Percentiles rank a stretch among this genome's conserved stretches.
Evolutionary conservation across 768 basidiomycete species (phyloP).

Genomic region (Boletus coccyginus): DNA sequence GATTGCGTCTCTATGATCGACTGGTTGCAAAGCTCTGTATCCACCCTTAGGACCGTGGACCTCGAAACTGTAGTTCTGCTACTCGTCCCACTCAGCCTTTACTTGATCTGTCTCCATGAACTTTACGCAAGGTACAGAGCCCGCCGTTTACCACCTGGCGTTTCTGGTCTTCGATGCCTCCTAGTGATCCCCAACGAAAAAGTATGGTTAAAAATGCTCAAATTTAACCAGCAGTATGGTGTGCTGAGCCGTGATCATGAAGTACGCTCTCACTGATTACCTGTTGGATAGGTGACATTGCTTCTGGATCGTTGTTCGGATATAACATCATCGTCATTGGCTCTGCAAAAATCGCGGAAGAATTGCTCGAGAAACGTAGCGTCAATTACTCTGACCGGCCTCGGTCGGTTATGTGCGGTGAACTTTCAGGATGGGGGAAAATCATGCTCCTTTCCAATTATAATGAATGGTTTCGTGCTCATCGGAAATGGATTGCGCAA

Average conservation of each 20-base stretch:
- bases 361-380: slow-evolving; percentile 47
- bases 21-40: not conserved
- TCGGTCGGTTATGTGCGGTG: slow-evolving; percentile 18
- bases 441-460: slow-evolving; percentile 16
- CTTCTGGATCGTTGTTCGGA: slow-evolving; percentile 10
- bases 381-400: slow-evolving; percentile 38
- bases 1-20: not conserved
- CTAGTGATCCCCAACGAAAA: slow-evolving; percentile 8
- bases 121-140: not conserved
- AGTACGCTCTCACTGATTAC: not conserved
- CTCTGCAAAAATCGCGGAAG: slow-evolving; percentile 38
- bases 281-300: slow-evolving; percentile 14
- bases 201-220: slow-evolving; percentile 11
- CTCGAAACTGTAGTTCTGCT: not conserved
- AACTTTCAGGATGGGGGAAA: slow-evolving; percentile 22
- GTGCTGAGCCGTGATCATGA: not conserved
- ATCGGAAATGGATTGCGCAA: slow-evolving; percentile 19
- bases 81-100: not conserved
- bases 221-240: slow-evolving; percentile 16
- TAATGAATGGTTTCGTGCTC: slow-evolving; percentile 12
- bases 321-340: slow-evolving; percentile 44
- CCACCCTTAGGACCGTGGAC: not conserved
- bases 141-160: slow-evolving; percentile 14
- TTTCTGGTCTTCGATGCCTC: slow-evolving; percentile 10
- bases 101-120: not conserved